Base-by-base conservation (phyloP, 1,139 yeast genomes). In the Blastobotrys buckinghamii region DNA sequence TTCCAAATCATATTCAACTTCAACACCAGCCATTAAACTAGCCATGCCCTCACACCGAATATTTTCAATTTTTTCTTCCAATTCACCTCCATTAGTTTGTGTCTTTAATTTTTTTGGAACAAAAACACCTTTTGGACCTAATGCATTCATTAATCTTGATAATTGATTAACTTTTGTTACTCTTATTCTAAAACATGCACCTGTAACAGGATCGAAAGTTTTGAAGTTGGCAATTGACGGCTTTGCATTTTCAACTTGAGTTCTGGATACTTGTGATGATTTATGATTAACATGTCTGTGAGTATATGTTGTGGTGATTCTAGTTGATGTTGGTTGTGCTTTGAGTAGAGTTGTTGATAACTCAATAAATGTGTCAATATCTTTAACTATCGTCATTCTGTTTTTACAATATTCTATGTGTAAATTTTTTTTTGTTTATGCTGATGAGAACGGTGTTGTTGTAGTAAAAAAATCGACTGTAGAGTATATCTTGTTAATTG, bases 51-150 rank as follows among this genome's bases (percentile, higher is more conserved):
- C 32, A 20, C 51, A 69, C 13, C 46, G 20, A 22, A 7, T 22
- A 22, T 4, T 22, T 5, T 22, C 7, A 15, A 49, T 7, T 22
- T 22, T 22, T 22, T 22, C 7, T 5, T 22, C 24, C 7, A 22
- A 22, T 22, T 22, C 7, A 22, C 7, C 39, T 13, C 42, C 42
- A 27, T 34, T 49, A 29, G 48, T n/a, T n/a, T n/a, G n/a, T n/a
- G n/a, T n/a, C 37, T 16, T 49, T 45, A 36, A 38, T 45, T 33
- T 49, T 42, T 44, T 52, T 37, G 60, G 50, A 49, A 64, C 53
- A 33, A 58, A 61, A n/a, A 85, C 84, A 2, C 94, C 92, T 53
- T 78, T 75, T 3, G 97, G 96, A 0, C 97, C 97, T 46, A 89
- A 63, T n/a, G 90, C 88, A 36, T 87, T 79, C 63, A 88, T 69